Evolutionary conservation across 2,329 filamentous ascomycete species (phyloP).

Genomic region (Penicillium sp.): DNA sequence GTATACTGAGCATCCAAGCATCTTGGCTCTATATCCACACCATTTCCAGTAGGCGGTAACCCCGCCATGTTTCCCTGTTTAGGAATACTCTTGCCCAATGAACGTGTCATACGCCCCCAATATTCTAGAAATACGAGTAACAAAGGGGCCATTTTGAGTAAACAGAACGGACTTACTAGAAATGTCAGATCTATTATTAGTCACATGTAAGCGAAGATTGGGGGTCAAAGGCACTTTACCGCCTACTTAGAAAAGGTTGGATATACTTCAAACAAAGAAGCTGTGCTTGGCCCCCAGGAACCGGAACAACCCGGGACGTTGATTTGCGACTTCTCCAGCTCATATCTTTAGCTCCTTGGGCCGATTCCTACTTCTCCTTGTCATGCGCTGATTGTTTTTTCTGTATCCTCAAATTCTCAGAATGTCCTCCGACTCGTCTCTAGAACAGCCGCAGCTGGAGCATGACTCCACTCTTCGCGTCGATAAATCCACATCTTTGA

Average conservation of each 20-base stretch:
- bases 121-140: not conserved
- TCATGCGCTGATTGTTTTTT: slow-evolving; percentile 8
- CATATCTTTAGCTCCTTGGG: not conserved
- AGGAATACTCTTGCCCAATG: not conserved
- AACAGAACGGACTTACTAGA: not conserved
- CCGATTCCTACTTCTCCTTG: not conserved
- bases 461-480: slow-evolving; percentile 53
- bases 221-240: not conserved
- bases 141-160: not conserved
- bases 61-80: not conserved
- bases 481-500: slow-evolving; percentile 59
- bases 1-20: too few species aligned
- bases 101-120: not conserved
- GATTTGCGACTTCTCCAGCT: not conserved
- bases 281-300: not conserved
- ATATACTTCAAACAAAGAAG: not conserved
- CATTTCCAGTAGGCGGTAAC: not conserved
- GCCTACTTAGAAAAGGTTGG: not conserved
- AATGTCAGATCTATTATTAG: not conserved
- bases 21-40: not conserved
- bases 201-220: not conserved
- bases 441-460: slow-evolving; percentile 34
- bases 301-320: not conserved
- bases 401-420: slow-evolving; percentile 2
- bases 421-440: slow-evolving; percentile 23